Conservation (phyloP, 2,329 filamentous ascomycete species). For the Aspergillus glaucus region DNA sequence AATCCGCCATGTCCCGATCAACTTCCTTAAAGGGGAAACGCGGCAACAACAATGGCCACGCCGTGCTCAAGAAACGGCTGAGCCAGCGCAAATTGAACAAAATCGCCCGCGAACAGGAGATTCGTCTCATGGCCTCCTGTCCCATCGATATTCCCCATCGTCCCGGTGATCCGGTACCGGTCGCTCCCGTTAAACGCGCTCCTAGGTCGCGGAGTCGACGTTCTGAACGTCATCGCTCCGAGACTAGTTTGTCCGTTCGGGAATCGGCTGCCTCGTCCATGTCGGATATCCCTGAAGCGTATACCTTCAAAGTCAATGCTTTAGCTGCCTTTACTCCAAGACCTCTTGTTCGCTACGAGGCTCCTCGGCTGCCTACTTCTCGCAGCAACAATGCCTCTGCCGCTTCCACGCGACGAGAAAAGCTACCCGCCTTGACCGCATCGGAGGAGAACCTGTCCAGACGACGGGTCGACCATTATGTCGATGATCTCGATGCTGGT, state of each 20-base stretch:
- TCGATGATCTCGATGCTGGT: conserved; percentile 76
- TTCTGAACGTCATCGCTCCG: conserved; percentile 59
- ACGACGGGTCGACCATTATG: conserved; percentile 62
- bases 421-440: conserved; percentile 48
- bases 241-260: conserved; percentile 66
- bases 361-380: conserved; percentile 51
- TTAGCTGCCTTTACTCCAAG: conserved; percentile 78
- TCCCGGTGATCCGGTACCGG: conserved; percentile 26
- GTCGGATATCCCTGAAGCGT: conserved; percentile 66
- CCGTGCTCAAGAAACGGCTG: conserved; percentile 60
- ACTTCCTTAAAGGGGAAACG: conserved; percentile 53
- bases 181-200: conserved; percentile 51
- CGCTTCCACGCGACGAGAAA: conserved; percentile 46
- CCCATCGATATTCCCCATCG: conserved; percentile 57
- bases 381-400: conserved; percentile 43
- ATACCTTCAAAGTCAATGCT: conserved; percentile 72
- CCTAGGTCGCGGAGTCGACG: conserved; percentile 40
- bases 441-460: conserved; percentile 57
- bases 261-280: conserved; percentile 71
- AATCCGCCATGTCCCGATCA: conserved; percentile 39
- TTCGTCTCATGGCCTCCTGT: conserved; percentile 72
- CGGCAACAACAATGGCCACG: conserved; percentile 47
- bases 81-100: conserved; percentile 73
- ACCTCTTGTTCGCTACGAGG: conserved; percentile 70
- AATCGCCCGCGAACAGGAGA: conserved; percentile 75